Evolutionary conservation across 768 basidiomycete species (phyloP).

Genomic region (Fibroporia radiculosa): DNA sequence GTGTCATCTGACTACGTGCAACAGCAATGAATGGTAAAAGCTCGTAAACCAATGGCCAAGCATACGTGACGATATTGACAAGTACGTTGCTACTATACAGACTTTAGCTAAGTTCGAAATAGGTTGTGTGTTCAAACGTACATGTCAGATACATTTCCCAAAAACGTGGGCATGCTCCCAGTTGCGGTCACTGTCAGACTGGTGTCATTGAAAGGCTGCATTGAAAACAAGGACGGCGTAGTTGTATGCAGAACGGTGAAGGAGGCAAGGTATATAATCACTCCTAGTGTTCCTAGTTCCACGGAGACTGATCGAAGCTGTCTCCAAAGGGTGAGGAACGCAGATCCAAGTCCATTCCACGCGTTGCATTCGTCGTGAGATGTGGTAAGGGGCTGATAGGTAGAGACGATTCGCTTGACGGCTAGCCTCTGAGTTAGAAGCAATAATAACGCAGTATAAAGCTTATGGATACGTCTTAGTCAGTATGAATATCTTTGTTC

Average conservation of each 20-base stretch:
- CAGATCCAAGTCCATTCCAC: not conserved
- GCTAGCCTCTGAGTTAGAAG: not conserved
- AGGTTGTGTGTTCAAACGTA: not conserved
- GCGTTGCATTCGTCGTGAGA: not conserved
- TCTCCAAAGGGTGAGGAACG: not conserved
- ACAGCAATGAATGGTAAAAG: not conserved
- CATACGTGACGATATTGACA: not conserved
- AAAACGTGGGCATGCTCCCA: not conserved
- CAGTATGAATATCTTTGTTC: too few relatives aligned
- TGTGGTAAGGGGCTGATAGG: not conserved
- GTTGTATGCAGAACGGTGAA: not conserved
- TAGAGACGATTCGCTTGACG: not conserved
- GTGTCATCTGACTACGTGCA: not conserved
- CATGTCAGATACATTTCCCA: not conserved
- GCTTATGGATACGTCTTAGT: too few relatives aligned
- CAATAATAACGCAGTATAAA: not conserved
- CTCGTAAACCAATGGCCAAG: not conserved
- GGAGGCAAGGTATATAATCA: not conserved
- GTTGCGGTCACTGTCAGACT: not conserved
- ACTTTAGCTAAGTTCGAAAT: not conserved
- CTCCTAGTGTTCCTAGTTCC: not conserved
- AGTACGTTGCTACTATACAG: not conserved
- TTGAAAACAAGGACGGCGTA: not conserved
- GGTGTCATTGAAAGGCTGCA: not conserved
- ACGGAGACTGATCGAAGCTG: not conserved